Evolutionary conservation across 108 stramenopile species (phyloP).

Genomic region (Cyclostephanos invisitatus): DNA sequence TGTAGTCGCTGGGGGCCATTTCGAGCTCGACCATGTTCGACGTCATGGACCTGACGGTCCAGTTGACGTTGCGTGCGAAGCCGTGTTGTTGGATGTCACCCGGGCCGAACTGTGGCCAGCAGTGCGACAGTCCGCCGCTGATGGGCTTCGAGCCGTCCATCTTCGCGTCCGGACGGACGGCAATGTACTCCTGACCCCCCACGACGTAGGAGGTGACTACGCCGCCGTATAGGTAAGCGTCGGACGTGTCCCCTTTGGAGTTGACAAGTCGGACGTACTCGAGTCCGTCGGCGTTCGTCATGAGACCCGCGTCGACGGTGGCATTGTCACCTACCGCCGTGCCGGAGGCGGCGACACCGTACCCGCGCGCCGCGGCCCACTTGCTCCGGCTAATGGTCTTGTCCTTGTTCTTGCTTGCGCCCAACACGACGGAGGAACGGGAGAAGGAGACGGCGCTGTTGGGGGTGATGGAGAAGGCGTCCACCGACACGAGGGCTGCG

Average conservation of each 20-base stretch:
- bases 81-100: constrained; percentile 97
- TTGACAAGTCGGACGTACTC: constrained; percentile 78
- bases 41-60: constrained; percentile 79
- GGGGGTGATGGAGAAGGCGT: constrained; percentile 48
- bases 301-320: constrained; percentile 50
- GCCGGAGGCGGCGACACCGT: constrained; percentile 21
- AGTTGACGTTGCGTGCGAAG: constrained; percentile 96
- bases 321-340: constrained; percentile 23
- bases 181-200: constrained; percentile 87
- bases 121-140: constrained; percentile 91
- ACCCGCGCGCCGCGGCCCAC: constrained; percentile 76
- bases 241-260: constrained; percentile 64
- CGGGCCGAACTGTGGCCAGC: constrained; percentile 94
- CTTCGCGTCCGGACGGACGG: constrained; percentile 96
- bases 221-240: constrained; percentile 81
- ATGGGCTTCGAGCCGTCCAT: constrained; percentile 97
- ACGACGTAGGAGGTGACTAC: constrained; percentile 77
- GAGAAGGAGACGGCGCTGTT: constrained; percentile 9
- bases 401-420: constrained; percentile 57
- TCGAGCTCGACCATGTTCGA: constrained; percentile 78
- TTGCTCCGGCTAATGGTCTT: constrained; percentile 66
- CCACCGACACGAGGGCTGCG: constrained; percentile 38
- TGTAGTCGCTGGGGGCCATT: constrained; percentile 87
- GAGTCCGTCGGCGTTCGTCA: constrained; percentile 74
- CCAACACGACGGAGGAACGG: constrained; percentile 29